Base-by-base conservation (phyloP, 495 filamentous ascomycete genomes). In the Penicillium malachiteum region DNA sequence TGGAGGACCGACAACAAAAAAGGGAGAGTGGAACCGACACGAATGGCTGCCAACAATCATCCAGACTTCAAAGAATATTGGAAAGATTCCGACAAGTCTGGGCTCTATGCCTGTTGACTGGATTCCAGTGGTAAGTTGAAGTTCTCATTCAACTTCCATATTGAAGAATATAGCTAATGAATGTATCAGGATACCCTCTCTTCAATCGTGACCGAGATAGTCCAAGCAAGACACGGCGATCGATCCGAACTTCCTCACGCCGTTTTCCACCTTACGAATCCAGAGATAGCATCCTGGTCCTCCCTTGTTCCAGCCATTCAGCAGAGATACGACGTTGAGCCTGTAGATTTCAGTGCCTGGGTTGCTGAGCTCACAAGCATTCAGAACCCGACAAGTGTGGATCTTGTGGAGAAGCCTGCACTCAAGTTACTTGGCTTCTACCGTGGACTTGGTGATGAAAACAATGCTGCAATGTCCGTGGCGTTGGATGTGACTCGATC, bases 1-100 rank as follows among this genome's bases (percentile, higher is more conserved):
- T 38, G 80, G 64, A 3, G 84, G 85, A 0, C 78, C 84, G 2
- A 67, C 61, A 1, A 52, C 48, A 5, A 2, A 49, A 12, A 42
- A 41, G 1, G 72, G 71, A 35, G 50, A 62, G 31, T 77, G 74
- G 74, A 77, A 69, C 39, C 50, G 48, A 12, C 59, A 67, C 8
- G 74, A 77, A 54, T 77, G 72, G 72, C 41, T 73, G 7, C 68
- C 71, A 0, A 60, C 68, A 1, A 52, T 77, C n/a, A 56, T 77
- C n/a, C 52, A 59, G 12, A 70, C 70, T 1, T 74, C 71, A 0
- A 63, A 64, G 49, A 45, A 55, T 0, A 55, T 71, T 33, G 59
- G 66, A 3, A 57, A 61, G 51, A 53, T 71, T 13, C 63, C 68
- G 2, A 55, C 55, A 7, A 17, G 17, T 12, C 44, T 66, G 5